Percentiles rank a stretch among this genome's conserved stretches.
These are phyloP conservation scores for Pterocarpus santalinus DNA, from an alignment of 306 rosid genomes.

Conservation along the genomic window DNA sequence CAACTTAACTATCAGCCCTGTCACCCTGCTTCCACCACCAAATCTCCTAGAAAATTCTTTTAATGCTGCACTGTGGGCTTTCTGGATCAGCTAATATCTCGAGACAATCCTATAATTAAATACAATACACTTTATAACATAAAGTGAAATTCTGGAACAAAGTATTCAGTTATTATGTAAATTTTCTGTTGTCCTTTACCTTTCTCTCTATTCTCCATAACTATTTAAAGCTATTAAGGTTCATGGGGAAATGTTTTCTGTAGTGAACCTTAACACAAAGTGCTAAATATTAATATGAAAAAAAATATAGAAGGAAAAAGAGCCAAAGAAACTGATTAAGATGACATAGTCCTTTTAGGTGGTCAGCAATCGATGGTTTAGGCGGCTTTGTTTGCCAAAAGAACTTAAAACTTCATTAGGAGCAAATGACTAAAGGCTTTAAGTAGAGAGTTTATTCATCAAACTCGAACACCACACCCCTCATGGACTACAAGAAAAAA, in stretches of 20 bases:
- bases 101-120: background rate
- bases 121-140: background rate
- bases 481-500: background rate
- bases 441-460: background rate
- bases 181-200: constrained; percentile 10
- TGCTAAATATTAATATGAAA: background rate
- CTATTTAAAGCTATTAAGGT: constrained; percentile 4
- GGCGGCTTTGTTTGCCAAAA: background rate
- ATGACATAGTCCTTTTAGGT: background rate
- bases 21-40: background rate
- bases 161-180: background rate
- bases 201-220: constrained; percentile 2
- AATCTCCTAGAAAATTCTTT: background rate
- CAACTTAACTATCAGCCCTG: background rate
- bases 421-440: background rate
- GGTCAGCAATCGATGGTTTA: background rate
- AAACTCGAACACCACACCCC: background rate
- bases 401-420: background rate
- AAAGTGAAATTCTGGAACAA: constrained; percentile 14
- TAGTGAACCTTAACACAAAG: background rate
- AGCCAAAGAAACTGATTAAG: background rate
- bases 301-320: too few relatives aligned
- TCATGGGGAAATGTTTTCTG: background rate
- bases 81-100: background rate
- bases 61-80: background rate